These are phyloP conservation scores for Tolypocladium album DNA, from an alignment of 2,329 filamentous ascomycete species.

Conservation along the genomic window DNA sequence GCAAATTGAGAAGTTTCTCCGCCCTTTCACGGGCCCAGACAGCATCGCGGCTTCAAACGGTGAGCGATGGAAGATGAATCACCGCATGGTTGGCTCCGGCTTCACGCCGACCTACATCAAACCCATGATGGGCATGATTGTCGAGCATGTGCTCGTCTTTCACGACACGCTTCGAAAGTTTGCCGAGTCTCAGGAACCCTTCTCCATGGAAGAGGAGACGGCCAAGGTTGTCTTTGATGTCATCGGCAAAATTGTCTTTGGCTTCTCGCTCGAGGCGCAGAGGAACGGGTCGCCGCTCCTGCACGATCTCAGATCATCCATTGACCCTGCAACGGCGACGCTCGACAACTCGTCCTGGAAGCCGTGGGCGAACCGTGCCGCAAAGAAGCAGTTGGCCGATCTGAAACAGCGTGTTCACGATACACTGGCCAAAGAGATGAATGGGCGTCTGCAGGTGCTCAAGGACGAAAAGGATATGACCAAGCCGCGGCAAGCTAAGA, in stretches of 20 bases:
- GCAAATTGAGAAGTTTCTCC: conserved; percentile 1
- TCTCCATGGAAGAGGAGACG: conserved; percentile 10
- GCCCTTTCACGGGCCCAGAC: conserved; percentile 7
- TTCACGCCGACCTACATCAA: conserved; percentile 12
- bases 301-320: conserved; percentile 5
- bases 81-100: conserved; percentile 12
- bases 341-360: not conserved
- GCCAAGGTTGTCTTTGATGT: conserved; percentile 9
- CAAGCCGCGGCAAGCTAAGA: conserved; percentile 4
- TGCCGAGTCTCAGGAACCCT: conserved; percentile 3
- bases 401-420: conserved; percentile 1
- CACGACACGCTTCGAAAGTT: conserved; percentile 7
- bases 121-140: conserved; percentile 11
- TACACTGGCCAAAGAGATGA: not conserved
- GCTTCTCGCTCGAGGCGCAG: conserved; percentile 7
- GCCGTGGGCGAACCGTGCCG: not conserved
- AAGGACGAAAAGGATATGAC: conserved; percentile 8
- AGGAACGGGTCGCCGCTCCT: conserved; percentile 5
- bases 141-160: not conserved
- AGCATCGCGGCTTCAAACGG: conserved; percentile 12
- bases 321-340: not conserved
- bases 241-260: conserved; percentile 10
- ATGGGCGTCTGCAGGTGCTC: not conserved
- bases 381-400: not conserved
- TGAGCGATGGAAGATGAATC: conserved; percentile 13